Percentiles rank a stretch among this genome's conserved stretches.
phyloP scores from a whole-genome alignment of 73 alveolate genomes.

The Chromera velia region DNA sequence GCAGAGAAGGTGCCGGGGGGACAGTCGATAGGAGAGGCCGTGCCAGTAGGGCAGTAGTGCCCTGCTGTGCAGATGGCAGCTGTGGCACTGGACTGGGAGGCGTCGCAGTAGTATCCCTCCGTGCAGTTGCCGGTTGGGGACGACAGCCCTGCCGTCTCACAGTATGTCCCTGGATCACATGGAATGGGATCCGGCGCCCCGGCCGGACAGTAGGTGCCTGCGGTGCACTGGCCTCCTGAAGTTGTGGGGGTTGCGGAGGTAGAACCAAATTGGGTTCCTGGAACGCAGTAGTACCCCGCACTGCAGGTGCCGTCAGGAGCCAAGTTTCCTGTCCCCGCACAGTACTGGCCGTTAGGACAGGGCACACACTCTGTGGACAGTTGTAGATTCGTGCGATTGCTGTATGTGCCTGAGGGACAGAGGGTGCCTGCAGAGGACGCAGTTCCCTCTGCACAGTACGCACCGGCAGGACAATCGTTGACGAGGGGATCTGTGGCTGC shows the following conservation, averaged over 20 bases:
- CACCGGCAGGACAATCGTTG: constrained; percentile 42
- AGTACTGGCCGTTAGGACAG: constrained; percentile 9
- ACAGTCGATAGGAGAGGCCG: constrained; percentile 37
- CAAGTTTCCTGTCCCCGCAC: background rate
- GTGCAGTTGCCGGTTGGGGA: constrained; percentile 32
- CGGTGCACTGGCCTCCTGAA: constrained; percentile 29
- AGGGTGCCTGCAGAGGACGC: constrained; percentile 13
- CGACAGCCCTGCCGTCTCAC: constrained; percentile 34
- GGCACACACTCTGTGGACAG: constrained; percentile 47
- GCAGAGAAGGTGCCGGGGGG: constrained; percentile 31
- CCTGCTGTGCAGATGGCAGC: constrained; percentile 49
- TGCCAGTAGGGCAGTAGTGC: constrained; percentile 31
- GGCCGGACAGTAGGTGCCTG: constrained; percentile 57
- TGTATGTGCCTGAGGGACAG: constrained; percentile 56
- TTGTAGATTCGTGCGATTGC: constrained; percentile 4
- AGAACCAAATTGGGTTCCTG: constrained; percentile 10
- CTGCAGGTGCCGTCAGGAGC: constrained; percentile 17
- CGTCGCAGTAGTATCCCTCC: constrained; percentile 50
- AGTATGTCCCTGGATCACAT: constrained; percentile 55
- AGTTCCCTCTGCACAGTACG: constrained; percentile 40
- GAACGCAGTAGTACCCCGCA: constrained; percentile 56
- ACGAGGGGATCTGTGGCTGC: constrained; percentile 25
- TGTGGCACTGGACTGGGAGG: constrained; percentile 31
- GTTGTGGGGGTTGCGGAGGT: constrained; percentile 3
- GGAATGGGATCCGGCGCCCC: constrained; percentile 19